Evolutionary conservation across 202 grass and related monocot genomes (phyloP), one percentile per base, ranked within the genome.

Genomic region (Zizania palustris): DNA sequence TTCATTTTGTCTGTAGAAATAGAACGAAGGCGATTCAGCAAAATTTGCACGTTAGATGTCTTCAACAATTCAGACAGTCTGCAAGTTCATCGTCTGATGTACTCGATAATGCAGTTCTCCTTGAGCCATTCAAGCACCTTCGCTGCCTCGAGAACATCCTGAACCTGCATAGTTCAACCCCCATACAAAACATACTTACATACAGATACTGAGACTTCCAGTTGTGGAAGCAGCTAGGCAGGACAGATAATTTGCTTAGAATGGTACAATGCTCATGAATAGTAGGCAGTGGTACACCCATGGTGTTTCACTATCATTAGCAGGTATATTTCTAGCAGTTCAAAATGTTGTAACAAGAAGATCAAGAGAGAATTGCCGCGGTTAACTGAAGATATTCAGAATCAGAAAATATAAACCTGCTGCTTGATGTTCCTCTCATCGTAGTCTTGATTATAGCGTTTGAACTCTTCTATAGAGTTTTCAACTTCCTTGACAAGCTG

Each of bases 51-150:
- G 49, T 63, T 40, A 59, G 39, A 69, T 70, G 72, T 61, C 41
- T 54, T 81, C 35, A 2, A 82, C 20, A 42, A 16, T 72, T 58
- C 19, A 58, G 36, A 20, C 57, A 67, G 44, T 54, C 9, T 80
- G 33, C 36, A 77, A 48, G 3, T 45, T 94, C 80, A 88, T 71
- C 20, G 65, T 51, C 83, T 90, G 22, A 90, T 71, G 74, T 92
- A 92, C 36, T 95, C 84, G 61, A 95, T 83, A 14, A 50, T 80
- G 63, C 83, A 73, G 75, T 95, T 92, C 75, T 98, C 91, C 89
- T 85, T 88, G 82, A 95, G 85, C 91, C 91, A 98, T 69, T 98
- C 91, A 16, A 98, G 87, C 53, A 95, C 96, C 83, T 95, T 92
- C 6, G 91, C 91, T 45, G 87, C 91, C 80, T 95, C 91, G 15